Base-by-base conservation (phyloP, 768 basidiomycete genomes). In the Lactarius vividus region DNA sequence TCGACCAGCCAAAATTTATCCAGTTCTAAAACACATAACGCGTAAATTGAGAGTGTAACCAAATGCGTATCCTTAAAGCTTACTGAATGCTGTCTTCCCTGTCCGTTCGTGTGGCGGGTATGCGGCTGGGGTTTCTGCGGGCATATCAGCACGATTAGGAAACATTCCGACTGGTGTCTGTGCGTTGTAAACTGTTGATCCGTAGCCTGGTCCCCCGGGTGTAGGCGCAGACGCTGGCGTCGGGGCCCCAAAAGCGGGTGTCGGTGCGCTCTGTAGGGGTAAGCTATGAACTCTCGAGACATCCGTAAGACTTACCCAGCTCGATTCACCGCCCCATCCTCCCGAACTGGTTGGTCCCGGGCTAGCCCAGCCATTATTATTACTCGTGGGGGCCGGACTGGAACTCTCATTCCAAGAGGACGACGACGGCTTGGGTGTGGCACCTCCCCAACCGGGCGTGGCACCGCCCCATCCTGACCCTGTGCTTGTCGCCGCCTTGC, bases 391-490 rank as follows among this genome's bases (percentile, higher is more conserved):
- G 31, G 57, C 56, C 49, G 63, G 63, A 59, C 63, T 63, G 15
- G 63, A 62, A 56, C 63, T 63, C 8, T 67, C 66, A 26, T 59
- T 67, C 66, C 26, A 59, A 29, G 66, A 55, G 58, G 66, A 31
- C 29, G 61, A 18, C 20, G 33, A 33, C 63, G 40, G 72, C 69
- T 64, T 65, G 23, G 58, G 70, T 29, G 58, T 73, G 39, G 60
- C 67, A 61, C 63, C 67, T 62, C 69, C 72, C 71, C 39, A 69
- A 49, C n/a, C 69, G 46, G 39, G 61, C 31, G 68, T 56, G 8
- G 68, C 80, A 78, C 6, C 81, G 76, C 67, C 76, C 66, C 76
- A 79, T 81, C 82, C 84, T 33, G 83, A 82, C 40, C 82, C 84
- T 63, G 78, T 78, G 23, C 80, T 79, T 63, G 78, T 78, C n/a